Evolutionary conservation across 495 filamentous ascomycete species (phyloP).

Genomic region (Rostrohypoxylon terebratum): DNA sequence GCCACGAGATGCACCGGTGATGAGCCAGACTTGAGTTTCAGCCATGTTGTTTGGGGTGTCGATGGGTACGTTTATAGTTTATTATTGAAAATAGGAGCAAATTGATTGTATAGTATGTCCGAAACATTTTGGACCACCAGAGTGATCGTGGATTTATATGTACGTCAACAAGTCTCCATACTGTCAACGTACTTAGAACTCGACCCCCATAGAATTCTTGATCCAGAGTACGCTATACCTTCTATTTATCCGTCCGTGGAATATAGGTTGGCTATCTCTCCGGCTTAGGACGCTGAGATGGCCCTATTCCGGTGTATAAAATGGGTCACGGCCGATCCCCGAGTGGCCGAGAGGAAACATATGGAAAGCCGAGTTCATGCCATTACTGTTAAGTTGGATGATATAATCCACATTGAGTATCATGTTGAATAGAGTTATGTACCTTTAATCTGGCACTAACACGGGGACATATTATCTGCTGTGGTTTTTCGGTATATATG

Average conservation of each 20-base stretch:
- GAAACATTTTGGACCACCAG: background rate
- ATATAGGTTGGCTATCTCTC: background rate
- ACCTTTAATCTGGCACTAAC: slow-evolving; percentile 16
- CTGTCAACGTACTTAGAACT: background rate
- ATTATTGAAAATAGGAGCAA: background rate
- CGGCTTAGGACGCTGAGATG: background rate
- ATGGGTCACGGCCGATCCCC: background rate
- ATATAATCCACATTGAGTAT: background rate
- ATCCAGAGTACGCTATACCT: background rate
- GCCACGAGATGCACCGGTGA: slow-evolving; percentile 60
- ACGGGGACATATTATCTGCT: background rate
- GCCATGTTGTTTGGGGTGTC: slow-evolving; percentile 17
- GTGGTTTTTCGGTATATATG: background rate
- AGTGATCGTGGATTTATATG: slow-evolving; percentile 7
- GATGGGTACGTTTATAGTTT: background rate
- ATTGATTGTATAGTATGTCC: background rate
- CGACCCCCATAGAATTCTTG: background rate
- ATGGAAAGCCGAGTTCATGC: background rate
- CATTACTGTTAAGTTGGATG: background rate
- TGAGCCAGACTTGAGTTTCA: slow-evolving; percentile 56
- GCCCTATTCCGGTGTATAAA: background rate
- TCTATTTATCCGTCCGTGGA: background rate
- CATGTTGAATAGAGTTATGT: background rate
- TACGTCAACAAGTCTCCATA: background rate
- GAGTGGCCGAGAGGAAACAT: background rate